Evolutionary conservation across 805 yeast genomes (phyloP).

Genomic region (Debaryomyces castellii): DNA sequence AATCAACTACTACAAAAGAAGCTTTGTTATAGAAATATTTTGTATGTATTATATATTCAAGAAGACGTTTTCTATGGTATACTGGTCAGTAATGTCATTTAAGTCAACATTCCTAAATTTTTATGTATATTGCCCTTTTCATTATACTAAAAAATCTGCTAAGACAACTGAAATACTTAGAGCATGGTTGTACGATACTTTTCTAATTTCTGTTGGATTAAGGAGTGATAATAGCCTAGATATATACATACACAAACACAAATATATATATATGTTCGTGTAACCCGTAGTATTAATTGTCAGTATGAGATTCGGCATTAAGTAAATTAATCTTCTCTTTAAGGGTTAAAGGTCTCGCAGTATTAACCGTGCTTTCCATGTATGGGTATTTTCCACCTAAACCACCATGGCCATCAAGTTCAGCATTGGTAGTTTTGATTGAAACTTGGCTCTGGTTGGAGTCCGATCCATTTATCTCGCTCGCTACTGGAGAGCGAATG

Average conservation of each 20-base stretch:
- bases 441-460: slow-evolving; percentile 16
- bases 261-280: background rate
- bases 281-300: background rate
- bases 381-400: slow-evolving; percentile 9
- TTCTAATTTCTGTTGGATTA: background rate
- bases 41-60: too few species aligned
- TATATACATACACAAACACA: background rate
- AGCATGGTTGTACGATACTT: background rate
- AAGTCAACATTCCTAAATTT: too few species aligned
- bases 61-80: too few species aligned
- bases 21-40: too few species aligned
- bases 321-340: slow-evolving; percentile 44
- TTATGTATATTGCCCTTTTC: too few species aligned
- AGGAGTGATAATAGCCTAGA: background rate
- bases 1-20: too few species aligned
- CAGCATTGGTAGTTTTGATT: slow-evolving; percentile 27
- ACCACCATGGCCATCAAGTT: slow-evolving; percentile 25
- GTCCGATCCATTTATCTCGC: background rate
- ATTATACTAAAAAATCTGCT: too few species aligned
- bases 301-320: slow-evolving; percentile 22
- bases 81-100: too few species aligned
- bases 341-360: slow-evolving; percentile 42
- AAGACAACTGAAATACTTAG: background rate
- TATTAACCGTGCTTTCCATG: slow-evolving; percentile 10
- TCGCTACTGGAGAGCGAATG: background rate